phyloP scores from a whole-genome alignment of 179 eudicot species.

The Silene noctiflora region DNA sequence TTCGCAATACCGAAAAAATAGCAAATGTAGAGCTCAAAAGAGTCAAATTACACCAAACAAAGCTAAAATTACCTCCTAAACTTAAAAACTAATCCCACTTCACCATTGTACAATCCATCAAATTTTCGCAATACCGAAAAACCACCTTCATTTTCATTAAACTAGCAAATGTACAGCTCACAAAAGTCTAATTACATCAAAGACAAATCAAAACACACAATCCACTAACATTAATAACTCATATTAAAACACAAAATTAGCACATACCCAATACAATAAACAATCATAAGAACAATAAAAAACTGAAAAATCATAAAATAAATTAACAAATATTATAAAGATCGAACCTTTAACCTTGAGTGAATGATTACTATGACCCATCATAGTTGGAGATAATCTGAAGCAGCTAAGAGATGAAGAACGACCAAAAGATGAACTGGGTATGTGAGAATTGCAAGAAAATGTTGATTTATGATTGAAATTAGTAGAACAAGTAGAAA shows the following conservation, averaged over 20 bases:
- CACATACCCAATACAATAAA: not conserved
- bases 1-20: not conserved
- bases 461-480: not conserved
- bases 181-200: not conserved
- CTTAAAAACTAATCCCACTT: not conserved
- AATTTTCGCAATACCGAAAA: not conserved
- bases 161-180: not conserved
- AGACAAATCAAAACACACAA: not conserved
- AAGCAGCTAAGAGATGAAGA: not conserved
- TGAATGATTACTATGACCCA: constrained; percentile 25
- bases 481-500: constrained; percentile 4
- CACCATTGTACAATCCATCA: too few relatives aligned
- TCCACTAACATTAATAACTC: not conserved
- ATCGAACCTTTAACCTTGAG: constrained; percentile 32
- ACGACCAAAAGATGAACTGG: constrained; percentile 23
- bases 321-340: not conserved
- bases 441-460: constrained; percentile 19
- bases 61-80: not conserved
- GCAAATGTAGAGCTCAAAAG: not conserved
- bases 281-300: not conserved
- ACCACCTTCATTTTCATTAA: not conserved
- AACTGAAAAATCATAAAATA: not conserved
- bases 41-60: not conserved
- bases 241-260: not conserved
- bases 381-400: constrained; percentile 25